Conservation (phyloP, 208 protist species). For the Angomonas ambiguus region DNA sequence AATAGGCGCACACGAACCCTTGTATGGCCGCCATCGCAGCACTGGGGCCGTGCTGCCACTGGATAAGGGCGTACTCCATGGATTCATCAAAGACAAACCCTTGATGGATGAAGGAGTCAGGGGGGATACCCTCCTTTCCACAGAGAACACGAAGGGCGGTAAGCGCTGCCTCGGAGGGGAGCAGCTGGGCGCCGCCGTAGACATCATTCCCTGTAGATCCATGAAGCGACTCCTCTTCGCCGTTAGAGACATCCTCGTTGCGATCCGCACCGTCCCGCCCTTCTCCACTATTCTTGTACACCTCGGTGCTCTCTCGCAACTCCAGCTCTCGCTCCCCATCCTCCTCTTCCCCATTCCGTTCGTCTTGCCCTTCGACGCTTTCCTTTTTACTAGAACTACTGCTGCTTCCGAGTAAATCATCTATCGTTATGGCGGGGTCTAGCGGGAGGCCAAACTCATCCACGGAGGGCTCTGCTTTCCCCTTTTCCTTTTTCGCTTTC, state of each 20-base stretch:
- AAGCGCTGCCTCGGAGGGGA: slow-evolving; percentile 24
- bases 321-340: not conserved
- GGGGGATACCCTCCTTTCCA: slow-evolving; percentile 21
- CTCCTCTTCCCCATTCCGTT: slow-evolving; percentile 8
- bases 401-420: slow-evolving; percentile 44
- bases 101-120: slow-evolving; percentile 44
- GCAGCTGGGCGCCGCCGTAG: slow-evolving; percentile 9
- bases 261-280: too few relatives aligned
- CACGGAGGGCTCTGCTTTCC: not conserved
- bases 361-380: not conserved
- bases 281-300: not conserved
- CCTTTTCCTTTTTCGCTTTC: not conserved
- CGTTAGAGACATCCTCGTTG: too few relatives aligned
- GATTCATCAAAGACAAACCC: slow-evolving; percentile 65
- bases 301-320: not conserved
- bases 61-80: slow-evolving; percentile 60
- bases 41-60: slow-evolving; percentile 52
- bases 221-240: slow-evolving; percentile 8
- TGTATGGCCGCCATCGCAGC: slow-evolving; percentile 66
- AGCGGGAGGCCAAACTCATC: not conserved
- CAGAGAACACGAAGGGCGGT: slow-evolving; percentile 42
- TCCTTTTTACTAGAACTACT: not conserved
- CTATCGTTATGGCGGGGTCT: slow-evolving; percentile 22
- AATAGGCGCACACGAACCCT: slow-evolving; percentile 56
- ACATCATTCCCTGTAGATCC: slow-evolving; percentile 3